Evolutionary conservation across 768 basidiomycete genomes (phyloP).

Genomic region (Boletus tomentosulus): DNA sequence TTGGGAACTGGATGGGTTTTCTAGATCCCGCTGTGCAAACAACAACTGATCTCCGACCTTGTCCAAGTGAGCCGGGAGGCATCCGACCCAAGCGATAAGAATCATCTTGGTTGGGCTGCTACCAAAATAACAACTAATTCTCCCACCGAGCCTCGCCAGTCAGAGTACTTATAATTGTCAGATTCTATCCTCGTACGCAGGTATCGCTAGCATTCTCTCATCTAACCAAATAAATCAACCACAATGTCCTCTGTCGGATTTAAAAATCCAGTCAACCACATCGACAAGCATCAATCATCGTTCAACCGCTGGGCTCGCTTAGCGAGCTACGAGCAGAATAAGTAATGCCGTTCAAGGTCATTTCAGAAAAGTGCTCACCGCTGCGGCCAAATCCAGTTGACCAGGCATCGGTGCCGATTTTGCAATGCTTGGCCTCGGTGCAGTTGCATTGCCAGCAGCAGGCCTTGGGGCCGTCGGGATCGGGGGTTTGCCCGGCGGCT

Average conservation of each 20-base stretch:
- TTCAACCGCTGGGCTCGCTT: constrained; percentile 68
- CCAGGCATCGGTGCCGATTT: constrained; percentile 45
- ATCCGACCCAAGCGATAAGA: no score
- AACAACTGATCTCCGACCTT: no score
- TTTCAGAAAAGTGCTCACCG: constrained; percentile 43
- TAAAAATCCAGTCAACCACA: constrained; percentile 1
- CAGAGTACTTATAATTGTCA: background rate
- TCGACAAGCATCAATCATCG: constrained; percentile 36
- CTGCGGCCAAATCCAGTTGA: constrained; percentile 81
- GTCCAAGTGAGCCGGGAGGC: no score
- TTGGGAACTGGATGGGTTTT: no score
- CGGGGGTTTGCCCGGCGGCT: constrained; percentile 55
- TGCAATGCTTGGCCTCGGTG: constrained; percentile 37
- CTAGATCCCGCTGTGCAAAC: no score
- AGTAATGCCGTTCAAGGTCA: background rate
- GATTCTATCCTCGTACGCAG: constrained; percentile 8
- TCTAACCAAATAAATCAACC: constrained; percentile 13
- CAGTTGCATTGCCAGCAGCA: constrained; percentile 32
- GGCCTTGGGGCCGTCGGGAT: constrained; percentile 57
- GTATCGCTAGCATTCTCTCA: constrained; percentile 11
- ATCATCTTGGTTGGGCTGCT: no score
- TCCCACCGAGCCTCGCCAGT: no score
- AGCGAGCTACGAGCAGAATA: constrained; percentile 50
- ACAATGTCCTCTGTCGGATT: constrained; percentile 2
- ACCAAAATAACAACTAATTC: no score